These are phyloP conservation scores for Senna tora DNA, from an alignment of 306 rosid genomes.

Conservation along the genomic window DNA sequence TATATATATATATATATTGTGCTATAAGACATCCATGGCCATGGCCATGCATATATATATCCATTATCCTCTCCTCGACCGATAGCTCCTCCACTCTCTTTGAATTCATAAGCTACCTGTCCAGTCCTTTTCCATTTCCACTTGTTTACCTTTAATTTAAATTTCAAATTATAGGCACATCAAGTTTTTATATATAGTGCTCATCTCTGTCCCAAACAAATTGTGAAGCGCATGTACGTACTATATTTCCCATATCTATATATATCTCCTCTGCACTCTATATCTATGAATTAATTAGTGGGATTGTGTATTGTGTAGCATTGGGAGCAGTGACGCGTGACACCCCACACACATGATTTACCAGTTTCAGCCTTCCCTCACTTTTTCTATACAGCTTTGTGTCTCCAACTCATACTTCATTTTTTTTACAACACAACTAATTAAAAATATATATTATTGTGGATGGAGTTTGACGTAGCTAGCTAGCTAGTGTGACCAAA, in stretches of 20 bases:
- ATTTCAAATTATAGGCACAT: constrained; percentile 39
- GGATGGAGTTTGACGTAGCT: constrained; percentile 35
- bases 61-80: no score
- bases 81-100: not conserved
- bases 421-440: not conserved
- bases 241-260: constrained; percentile 21
- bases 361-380: constrained; percentile 41
- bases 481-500: constrained; percentile 39
- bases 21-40: no score
- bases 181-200: not conserved
- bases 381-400: constrained; percentile 40
- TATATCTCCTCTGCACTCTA: not conserved
- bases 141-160: constrained; percentile 73
- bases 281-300: not conserved
- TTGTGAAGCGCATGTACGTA: constrained; percentile 4
- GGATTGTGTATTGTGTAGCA: constrained; percentile 30
- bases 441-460: not conserved
- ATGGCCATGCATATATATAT: no score
- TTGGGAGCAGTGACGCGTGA: constrained; percentile 65
- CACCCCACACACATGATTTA: constrained; percentile 33
- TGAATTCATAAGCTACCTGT: constrained; percentile 33
- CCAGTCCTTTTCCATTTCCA: constrained; percentile 62
- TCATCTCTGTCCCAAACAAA: not conserved
- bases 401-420: constrained; percentile 29
- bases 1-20: no score